phyloP scores from a whole-genome alignment of 1,284 basidiomycete genomes.

The Moniliophthora roreri region DNA sequence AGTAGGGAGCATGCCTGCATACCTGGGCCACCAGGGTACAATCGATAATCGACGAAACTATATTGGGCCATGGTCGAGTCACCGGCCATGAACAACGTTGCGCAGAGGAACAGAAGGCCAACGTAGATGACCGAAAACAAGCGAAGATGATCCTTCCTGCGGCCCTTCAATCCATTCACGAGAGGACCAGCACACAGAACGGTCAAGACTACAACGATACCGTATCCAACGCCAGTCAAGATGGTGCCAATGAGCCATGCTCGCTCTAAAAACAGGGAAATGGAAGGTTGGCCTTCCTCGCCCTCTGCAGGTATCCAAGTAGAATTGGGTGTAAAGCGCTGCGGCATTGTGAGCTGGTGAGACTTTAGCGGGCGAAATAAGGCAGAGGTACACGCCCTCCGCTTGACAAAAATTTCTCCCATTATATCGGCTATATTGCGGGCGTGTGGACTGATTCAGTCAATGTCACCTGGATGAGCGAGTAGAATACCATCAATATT shows the following conservation, averaged over 20 bases:
- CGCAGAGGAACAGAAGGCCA: not conserved
- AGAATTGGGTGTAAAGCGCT: not conserved
- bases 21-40: not conserved
- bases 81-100: slow-evolving; percentile 5
- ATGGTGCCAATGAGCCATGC: slow-evolving; percentile 11
- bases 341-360: not conserved
- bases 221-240: slow-evolving; percentile 10
- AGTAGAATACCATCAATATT: too few species aligned
- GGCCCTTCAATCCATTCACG: not conserved
- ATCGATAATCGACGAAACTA: slow-evolving; percentile 9
- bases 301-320: not conserved
- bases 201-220: slow-evolving; percentile 9
- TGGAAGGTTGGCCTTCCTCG: not conserved
- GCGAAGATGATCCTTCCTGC: not conserved
- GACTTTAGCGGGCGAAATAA: not conserved
- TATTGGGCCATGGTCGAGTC: slow-evolving; percentile 2
- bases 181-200: slow-evolving; percentile 4
- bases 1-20: too few species aligned
- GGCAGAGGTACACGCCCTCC: not conserved
- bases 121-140: slow-evolving; percentile 6
- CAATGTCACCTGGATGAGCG: too few species aligned
- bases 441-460: too few species aligned
- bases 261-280: not conserved
- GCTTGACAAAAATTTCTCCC: not conserved
- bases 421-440: too few species aligned